phyloP scores from a whole-genome alignment of 768 basidiomycete species.

The Phylloporus sp. region DNA sequence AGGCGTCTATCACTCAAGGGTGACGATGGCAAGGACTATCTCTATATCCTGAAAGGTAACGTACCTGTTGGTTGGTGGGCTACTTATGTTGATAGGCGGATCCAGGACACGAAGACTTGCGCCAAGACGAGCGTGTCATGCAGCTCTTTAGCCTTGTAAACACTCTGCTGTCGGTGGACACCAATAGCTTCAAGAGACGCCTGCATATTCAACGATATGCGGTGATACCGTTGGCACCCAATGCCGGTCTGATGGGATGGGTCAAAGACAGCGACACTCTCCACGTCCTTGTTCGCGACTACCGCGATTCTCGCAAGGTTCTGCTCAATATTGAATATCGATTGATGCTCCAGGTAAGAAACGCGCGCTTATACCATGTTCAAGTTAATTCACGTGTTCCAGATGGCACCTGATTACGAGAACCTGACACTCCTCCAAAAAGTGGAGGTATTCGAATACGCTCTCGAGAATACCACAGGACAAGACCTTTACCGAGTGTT shows the following conservation, averaged over 20 bases:
- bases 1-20: conserved; percentile 84
- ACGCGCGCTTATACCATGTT: conserved; percentile 58
- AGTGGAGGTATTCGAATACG: conserved; percentile 98
- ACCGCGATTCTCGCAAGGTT: conserved; percentile 94
- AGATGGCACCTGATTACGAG: conserved; percentile 99
- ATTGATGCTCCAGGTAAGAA: conserved; percentile 87
- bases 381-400: conserved; percentile 4
- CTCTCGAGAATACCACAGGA: conserved; percentile 95
- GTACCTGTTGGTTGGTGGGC: too few relatives aligned
- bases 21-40: conserved; percentile 89
- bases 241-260: conserved; percentile 93
- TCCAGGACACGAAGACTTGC: conserved; percentile 94
- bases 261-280: conserved; percentile 94
- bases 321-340: conserved; percentile 97
- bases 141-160: conserved; percentile 97
- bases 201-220: conserved; percentile 91
- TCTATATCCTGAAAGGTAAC: conserved; percentile 85
- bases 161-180: conserved; percentile 87
- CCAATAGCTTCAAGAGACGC: conserved; percentile 92
- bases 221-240: conserved; percentile 92
- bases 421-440: conserved; percentile 92
- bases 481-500: conserved; percentile 96
- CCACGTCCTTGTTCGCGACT: conserved; percentile 93
- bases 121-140: conserved; percentile 99
- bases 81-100: not conserved